Base-by-base conservation (phyloP, 2,329 filamentous ascomycete species). In the Fusarium nematophilum region DNA sequence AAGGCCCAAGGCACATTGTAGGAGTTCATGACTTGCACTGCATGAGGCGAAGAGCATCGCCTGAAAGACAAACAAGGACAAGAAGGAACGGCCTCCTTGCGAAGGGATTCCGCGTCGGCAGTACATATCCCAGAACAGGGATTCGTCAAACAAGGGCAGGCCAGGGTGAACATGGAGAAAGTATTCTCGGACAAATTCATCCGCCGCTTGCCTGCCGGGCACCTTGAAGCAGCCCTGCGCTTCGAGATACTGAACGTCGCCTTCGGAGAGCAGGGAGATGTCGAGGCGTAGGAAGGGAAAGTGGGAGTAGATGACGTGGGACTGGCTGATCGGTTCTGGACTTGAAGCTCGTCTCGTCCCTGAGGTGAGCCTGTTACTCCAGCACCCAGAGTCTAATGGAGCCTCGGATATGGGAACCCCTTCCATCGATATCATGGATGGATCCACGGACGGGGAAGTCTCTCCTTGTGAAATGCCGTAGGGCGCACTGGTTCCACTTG, bases 41-140 rank as follows among this genome's bases (percentile, higher is more conserved):
- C 55, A 59, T 7, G 51, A 43, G 9, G 59, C 31, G 25, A 62
- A 62, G 11, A 62, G 25, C 57, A 62, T 61, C 3, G 59, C 46
- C 9, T 62, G 57, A 9, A 62, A 58, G 1, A 62, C 43, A 3
- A 62, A 49, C 1, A 62, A 31, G 4, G 59, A 59, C 1, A 59
- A 4, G 13, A 25, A 25, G 8, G 51, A 17, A 7, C 30, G 47
- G 4, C 15, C 10, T 1, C 33, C 29, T 4, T 48, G 38, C 18
- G 9, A 8, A 10, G 31, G 15, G 26, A 26, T 17, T 21, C 15
- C 14, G 5, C 11, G 9, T 3, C 36, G 15, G 5, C 25, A 14
- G 18, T 61, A 62, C 26, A 58, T 62, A 1, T 48, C 14, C 57
- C 59, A 62, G 21, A 62, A 62, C 11, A 29, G 3, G 9, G 40